Percentiles rank a stretch among this genome's conserved stretches.
Conservation (phyloP, 2,329 filamentous ascomycete species). For the Exserohilum turcica region DNA sequence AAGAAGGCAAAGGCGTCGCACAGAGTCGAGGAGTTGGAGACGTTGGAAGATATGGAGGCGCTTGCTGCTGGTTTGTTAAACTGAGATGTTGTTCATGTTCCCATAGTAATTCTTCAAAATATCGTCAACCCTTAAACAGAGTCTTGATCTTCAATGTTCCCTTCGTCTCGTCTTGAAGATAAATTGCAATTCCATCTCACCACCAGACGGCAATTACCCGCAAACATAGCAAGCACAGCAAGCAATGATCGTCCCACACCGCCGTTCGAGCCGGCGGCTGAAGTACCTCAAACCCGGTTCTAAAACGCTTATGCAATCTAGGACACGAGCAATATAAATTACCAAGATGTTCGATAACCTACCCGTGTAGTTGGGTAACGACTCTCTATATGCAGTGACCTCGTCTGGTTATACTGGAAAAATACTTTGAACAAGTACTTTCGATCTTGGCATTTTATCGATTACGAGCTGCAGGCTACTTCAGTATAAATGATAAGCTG, state of each 20-base stretch:
- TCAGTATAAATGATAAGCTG: too few relatives aligned
- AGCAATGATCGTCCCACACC: neutral
- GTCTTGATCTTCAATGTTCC: neutral
- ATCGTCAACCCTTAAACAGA: neutral
- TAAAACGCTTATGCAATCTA: neutral
- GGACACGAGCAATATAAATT: neutral
- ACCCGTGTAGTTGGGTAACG: neutral
- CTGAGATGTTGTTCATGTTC: slow-evolving; percentile 6
- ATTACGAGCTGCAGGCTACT: neutral
- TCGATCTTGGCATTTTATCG: neutral
- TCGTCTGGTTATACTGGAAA: neutral
- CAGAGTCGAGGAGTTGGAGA: slow-evolving; percentile 73
- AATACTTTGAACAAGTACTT: neutral
- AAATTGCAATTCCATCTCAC: neutral
- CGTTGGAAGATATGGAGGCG: slow-evolving; percentile 77
- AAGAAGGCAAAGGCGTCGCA: slow-evolving; percentile 60
- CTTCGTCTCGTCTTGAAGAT: neutral
- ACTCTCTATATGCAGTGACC: neutral
- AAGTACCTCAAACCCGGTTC: neutral
- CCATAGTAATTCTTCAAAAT: neutral
- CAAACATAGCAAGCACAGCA: neutral
- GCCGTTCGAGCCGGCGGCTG: neutral
- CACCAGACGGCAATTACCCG: neutral
- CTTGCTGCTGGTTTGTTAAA: slow-evolving; percentile 73
- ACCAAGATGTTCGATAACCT: neutral